Base-by-base conservation (phyloP, 176 grass and related monocot genomes). In the Oryza punctata region DNA sequence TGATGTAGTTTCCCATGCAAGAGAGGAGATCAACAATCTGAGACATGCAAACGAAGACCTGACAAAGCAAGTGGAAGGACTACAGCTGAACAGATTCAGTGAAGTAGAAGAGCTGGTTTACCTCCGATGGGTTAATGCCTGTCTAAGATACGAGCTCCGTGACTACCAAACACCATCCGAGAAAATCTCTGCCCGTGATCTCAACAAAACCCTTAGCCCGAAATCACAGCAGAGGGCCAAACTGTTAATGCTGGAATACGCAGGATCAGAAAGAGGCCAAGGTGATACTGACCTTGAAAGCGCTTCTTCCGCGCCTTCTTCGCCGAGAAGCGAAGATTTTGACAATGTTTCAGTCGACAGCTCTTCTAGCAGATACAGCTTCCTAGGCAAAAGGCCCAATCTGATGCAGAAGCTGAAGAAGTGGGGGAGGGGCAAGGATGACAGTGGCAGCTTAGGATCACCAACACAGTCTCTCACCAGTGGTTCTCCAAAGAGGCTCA, bases 41-140 rank as follows among this genome's bases (percentile, higher is more conserved):
- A 77, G 91, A 65, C 93, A 93, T 32, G 69, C 89, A 27, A 95
- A 95, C 29, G 89, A 95, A 72, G 96, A 98, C 72, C 91, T 98
- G 24, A 82, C 85, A 54, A 98, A 95, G 85, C 96, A 98, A 88
- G 96, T 98, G 37, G 96, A 98, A 94, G 93, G 96, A 30, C 87
- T 95, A 59, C 96, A 98, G 35, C 95, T 95, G 87, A 98, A 89
- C 65, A 86, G 96, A 65, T 98, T 98, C 85, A 93, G 93, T 25
- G 96, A 98, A 67, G 96, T 98, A 5, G 96, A 98, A 63, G 96
- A 98, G 69, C 59, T 98, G 24, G 93, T 98, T 13, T 98, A 98
- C 87, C 91, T 95, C 33, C 89, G 93, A 0, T 98, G 96, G 96
- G 96, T 98, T 33, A 98, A 95, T 68, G 93, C 93, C 2, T 98